A percentile compares a stretch with the other conserved stretches of the same genome.
Conservation (phyloP, 352 stramenopile genomes). For the Pythium rishiriense region DNA sequence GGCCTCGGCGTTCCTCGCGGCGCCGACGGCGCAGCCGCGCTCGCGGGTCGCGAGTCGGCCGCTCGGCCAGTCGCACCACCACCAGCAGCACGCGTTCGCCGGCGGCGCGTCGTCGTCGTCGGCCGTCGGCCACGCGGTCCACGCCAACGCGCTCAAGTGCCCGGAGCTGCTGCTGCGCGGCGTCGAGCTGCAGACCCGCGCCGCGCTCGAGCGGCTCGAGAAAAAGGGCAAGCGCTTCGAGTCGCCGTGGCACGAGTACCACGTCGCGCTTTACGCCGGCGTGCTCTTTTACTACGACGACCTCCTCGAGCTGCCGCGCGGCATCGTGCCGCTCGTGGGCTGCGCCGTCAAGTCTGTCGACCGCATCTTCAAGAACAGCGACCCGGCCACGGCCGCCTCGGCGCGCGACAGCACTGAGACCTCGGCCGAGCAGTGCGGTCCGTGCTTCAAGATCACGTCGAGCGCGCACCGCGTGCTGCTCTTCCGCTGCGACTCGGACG, state of each 20-base stretch:
- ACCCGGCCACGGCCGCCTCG: background rate
- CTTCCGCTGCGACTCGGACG: conserved; percentile 32
- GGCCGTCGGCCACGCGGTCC: background rate
- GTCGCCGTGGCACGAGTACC: conserved; percentile 37
- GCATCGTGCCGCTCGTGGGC: conserved; percentile 35
- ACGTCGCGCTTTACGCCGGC: conserved; percentile 32
- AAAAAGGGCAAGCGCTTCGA: conserved; percentile 49
- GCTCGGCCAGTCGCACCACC: background rate
- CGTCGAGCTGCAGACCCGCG: conserved; percentile 26
- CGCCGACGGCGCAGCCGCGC: background rate
- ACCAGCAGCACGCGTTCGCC: background rate
- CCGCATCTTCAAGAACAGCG: conserved; percentile 41
- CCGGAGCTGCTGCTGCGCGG: conserved; percentile 35
- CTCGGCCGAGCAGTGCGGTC: conserved; percentile 35
- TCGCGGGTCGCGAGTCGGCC: background rate
- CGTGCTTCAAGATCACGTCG: conserved; percentile 47
- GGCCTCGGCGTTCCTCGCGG: conserved; percentile 2
- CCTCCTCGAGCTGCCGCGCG: conserved; percentile 30
- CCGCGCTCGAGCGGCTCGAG: conserved; percentile 24
- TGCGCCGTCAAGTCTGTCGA: conserved; percentile 38
- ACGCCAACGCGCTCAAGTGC: conserved; percentile 33
- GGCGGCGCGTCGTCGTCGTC: background rate
- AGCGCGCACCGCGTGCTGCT: conserved; percentile 38
- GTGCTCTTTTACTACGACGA: conserved; percentile 46
- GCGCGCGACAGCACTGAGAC: conserved; percentile 18